Percentiles rank a stretch among this genome's conserved stretches.
Evolutionary conservation across 2,329 filamentous ascomycete genomes (phyloP).

Genomic region (Fusarium sp.): DNA sequence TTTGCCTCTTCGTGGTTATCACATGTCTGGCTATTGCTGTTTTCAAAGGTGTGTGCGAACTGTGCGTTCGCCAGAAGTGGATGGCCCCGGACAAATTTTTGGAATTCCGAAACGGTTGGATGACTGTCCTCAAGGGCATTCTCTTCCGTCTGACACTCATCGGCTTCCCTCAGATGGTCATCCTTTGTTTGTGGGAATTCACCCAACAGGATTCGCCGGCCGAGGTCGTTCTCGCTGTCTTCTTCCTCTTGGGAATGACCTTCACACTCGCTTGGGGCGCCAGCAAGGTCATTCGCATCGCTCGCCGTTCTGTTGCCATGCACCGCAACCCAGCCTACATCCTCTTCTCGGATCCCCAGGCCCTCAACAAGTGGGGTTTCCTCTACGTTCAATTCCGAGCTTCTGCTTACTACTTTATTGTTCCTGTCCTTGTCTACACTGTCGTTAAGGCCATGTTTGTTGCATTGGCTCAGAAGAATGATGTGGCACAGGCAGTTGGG

Average conservation of each 20-base stretch:
- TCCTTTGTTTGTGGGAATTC: conserved; percentile 93
- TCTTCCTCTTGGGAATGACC: conserved; percentile 86
- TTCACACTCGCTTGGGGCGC: conserved; percentile 85
- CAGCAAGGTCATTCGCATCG: conserved; percentile 88
- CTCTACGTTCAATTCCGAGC: conserved; percentile 97
- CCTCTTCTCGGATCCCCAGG: conserved; percentile 92
- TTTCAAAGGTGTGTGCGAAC: conserved; percentile 85
- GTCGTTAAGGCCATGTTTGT: conserved; percentile 92
- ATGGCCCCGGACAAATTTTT: conserved; percentile 88
- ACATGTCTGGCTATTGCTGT: conserved; percentile 76
- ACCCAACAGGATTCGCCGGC: conserved; percentile 86
- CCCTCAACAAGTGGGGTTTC: conserved; percentile 98
- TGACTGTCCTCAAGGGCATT: conserved; percentile 91
- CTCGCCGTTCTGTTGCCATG: conserved; percentile 86
- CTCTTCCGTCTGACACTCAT: conserved; percentile 91
- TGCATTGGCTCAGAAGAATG: conserved; percentile 76
- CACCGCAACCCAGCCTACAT: conserved; percentile 98
- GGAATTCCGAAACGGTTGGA: conserved; percentile 95
- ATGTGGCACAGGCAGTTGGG: conserved; percentile 80
- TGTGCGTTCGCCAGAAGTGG: conserved; percentile 76
- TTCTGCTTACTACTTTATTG: conserved; percentile 93
- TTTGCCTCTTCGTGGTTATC: conserved; percentile 82
- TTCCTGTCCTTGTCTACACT: conserved; percentile 80
- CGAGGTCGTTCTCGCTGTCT: conserved; percentile 85
- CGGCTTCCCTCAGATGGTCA: conserved; percentile 89